These are phyloP conservation scores for Rhizopus stolonifer DNA, from an alignment of 371 early-diverging fungal genomes.

Conservation along the genomic window DNA sequence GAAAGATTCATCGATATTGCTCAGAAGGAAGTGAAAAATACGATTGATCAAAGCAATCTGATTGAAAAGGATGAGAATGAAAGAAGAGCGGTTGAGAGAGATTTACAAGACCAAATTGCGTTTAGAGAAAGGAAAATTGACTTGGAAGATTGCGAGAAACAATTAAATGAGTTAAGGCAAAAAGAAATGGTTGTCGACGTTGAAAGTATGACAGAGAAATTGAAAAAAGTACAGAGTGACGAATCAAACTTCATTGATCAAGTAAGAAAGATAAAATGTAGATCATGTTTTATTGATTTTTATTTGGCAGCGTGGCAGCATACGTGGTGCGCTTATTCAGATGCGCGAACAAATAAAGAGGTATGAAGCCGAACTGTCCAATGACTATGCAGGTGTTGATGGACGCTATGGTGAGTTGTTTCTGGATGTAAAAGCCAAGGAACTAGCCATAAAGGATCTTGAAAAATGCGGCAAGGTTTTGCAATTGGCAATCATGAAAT, in stretches of 20 bases:
- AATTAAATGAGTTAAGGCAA: slow-evolving; percentile 27
- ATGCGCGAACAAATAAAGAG: slow-evolving; percentile 68
- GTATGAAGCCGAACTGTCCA: slow-evolving; percentile 63
- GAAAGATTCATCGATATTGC: slow-evolving; percentile 17
- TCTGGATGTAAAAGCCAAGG: slow-evolving; percentile 73
- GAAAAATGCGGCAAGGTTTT: slow-evolving; percentile 87
- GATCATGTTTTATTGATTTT: not conserved
- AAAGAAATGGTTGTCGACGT: slow-evolving; percentile 31
- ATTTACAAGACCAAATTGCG: slow-evolving; percentile 69
- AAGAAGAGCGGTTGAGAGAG: slow-evolving; percentile 52
- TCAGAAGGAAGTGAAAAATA: slow-evolving; percentile 9
- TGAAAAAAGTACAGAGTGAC: slow-evolving; percentile 36
- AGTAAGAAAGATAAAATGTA: slow-evolving; percentile 26
- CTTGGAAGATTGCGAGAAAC: slow-evolving; percentile 28
- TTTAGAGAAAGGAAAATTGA: slow-evolving; percentile 47
- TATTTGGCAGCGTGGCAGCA: slow-evolving; percentile 55
- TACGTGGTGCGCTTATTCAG: slow-evolving; percentile 87
- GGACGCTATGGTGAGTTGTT: slow-evolving; percentile 63
- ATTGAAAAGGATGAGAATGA: slow-evolving; percentile 53
- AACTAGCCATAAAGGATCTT: slow-evolving; percentile 79
- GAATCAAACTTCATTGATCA: slow-evolving; percentile 56
- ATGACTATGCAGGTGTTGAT: slow-evolving; percentile 80
- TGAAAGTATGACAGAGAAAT: slow-evolving; percentile 27
- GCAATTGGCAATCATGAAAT: slow-evolving; percentile 93
- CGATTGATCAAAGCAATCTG: slow-evolving; percentile 29